Evolutionary conservation across 768 basidiomycete genomes (phyloP).

Genomic region (Xerocomus spinulosus): DNA sequence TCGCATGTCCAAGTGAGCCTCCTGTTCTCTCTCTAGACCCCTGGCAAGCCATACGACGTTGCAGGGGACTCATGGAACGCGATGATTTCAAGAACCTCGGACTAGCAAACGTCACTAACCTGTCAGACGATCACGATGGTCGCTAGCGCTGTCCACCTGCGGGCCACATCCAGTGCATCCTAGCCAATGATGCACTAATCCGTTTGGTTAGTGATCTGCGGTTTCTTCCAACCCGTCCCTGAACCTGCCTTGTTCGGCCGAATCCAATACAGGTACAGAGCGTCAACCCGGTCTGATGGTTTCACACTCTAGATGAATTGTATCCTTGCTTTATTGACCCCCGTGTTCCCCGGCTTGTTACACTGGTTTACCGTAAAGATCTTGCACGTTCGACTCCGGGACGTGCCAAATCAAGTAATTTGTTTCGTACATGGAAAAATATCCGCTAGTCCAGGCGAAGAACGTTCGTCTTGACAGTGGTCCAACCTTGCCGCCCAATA

Average conservation of each 20-base stretch:
- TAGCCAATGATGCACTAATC: neutral
- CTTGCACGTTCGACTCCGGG: conserved; percentile 20
- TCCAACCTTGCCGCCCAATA: conserved; percentile 13
- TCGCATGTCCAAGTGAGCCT: conserved; percentile 77
- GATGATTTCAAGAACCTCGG: conserved; percentile 89
- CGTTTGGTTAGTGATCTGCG: too few relatives aligned
- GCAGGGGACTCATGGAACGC: conserved; percentile 82
- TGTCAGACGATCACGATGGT: conserved; percentile 4
- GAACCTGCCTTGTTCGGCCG: neutral
- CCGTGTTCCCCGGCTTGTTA: neutral
- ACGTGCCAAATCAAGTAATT: conserved; percentile 21
- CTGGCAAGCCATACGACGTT: neutral
- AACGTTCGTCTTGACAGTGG: conserved; percentile 31
- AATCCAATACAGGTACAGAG: neutral
- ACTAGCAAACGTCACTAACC: conserved; percentile 46
- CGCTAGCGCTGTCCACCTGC: neutral
- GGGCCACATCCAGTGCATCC: neutral
- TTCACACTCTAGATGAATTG: neutral
- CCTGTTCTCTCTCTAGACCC: neutral
- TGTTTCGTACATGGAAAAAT: neutral
- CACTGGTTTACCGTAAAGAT: neutral
- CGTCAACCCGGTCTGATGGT: neutral
- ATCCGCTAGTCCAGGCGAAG: conserved; percentile 6
- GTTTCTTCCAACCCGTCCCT: too few relatives aligned
- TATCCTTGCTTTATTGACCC: neutral